Conservation (phyloP, 2,329 filamentous ascomycete species). For the Herpotrichia juniperi region DNA sequence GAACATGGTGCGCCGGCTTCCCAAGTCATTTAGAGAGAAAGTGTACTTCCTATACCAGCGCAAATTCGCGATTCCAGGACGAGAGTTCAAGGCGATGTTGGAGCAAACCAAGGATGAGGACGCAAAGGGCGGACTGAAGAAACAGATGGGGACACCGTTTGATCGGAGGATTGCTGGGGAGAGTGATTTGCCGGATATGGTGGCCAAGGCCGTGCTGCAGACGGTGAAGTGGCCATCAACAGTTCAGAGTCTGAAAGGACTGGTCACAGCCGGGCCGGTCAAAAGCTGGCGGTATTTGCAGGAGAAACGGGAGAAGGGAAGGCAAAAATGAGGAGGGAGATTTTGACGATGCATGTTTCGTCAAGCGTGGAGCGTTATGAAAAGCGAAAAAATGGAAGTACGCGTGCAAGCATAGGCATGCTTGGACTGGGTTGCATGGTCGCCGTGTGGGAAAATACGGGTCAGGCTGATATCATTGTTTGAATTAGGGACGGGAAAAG, state of each 20-base stretch:
- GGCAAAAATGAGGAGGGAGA: constrained; percentile 28
- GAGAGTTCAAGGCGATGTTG: constrained; percentile 86
- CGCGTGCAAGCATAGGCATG: constrained; percentile 10
- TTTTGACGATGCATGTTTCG: constrained; percentile 15
- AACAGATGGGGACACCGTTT: constrained; percentile 80
- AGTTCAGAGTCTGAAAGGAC: constrained; percentile 82
- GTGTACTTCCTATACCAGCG: constrained; percentile 95
- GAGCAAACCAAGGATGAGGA: constrained; percentile 74
- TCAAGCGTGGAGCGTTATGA: constrained; percentile 6
- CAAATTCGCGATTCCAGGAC: constrained; percentile 82
- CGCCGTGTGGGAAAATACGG: constrained; percentile 20
- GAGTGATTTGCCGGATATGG: constrained; percentile 70
- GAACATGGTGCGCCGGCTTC: constrained; percentile 95
- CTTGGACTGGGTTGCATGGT: constrained; percentile 11
- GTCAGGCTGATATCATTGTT: constrained; percentile 27
- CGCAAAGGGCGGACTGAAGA: constrained; percentile 65
- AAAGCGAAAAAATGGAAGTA: constrained; percentile 4
- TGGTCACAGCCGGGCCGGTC: constrained; percentile 76
- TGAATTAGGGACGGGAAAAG: background rate
- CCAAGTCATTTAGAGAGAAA: constrained; percentile 82
- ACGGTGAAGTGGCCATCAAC: constrained; percentile 94
- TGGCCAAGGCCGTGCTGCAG: constrained; percentile 78
- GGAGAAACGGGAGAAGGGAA: constrained; percentile 70
- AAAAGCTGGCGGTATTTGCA: constrained; percentile 76
- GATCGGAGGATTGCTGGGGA: constrained; percentile 84